Percentiles rank a stretch among this genome's conserved stretches.
These are phyloP conservation scores for Pythium volutum DNA, from an alignment of 352 stramenopile genomes.

Conservation along the genomic window DNA sequence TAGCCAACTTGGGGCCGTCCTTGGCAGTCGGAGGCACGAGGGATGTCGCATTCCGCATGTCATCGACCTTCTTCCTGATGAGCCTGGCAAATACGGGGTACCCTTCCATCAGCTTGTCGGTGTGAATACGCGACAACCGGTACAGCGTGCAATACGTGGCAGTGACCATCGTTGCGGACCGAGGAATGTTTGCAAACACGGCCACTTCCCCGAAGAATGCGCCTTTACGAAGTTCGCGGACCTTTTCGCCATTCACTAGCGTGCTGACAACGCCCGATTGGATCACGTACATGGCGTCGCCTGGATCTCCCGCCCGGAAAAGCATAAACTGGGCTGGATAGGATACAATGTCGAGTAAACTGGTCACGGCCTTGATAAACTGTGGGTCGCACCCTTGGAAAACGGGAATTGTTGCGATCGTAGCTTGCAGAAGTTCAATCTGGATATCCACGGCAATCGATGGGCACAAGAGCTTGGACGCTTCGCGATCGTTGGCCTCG, in stretches of 20 bases:
- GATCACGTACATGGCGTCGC: conserved; percentile 78
- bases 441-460: conserved; percentile 79
- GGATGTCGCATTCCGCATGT: conserved; percentile 33
- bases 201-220: conserved; percentile 73
- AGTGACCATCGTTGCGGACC: conserved; percentile 54
- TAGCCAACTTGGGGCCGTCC: background rate
- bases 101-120: conserved; percentile 44
- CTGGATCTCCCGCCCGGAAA: conserved; percentile 50
- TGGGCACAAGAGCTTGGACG: conserved; percentile 60
- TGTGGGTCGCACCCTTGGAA: conserved; percentile 52
- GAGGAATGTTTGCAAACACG: conserved; percentile 51
- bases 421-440: conserved; percentile 57
- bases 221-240: conserved; percentile 70
- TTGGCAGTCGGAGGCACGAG: background rate
- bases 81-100: conserved; percentile 47
- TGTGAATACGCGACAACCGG: conserved; percentile 63
- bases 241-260: conserved; percentile 47
- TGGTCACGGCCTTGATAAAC: conserved; percentile 63
- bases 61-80: conserved; percentile 39
- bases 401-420: conserved; percentile 46
- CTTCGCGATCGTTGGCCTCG: conserved; percentile 70
- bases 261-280: conserved; percentile 66
- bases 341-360: conserved; percentile 58
- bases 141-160: conserved; percentile 71
- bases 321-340: conserved; percentile 54